Base-by-base conservation (phyloP, 2,329 filamentous ascomycete genomes). In the Colletotrichum siamense region DNA sequence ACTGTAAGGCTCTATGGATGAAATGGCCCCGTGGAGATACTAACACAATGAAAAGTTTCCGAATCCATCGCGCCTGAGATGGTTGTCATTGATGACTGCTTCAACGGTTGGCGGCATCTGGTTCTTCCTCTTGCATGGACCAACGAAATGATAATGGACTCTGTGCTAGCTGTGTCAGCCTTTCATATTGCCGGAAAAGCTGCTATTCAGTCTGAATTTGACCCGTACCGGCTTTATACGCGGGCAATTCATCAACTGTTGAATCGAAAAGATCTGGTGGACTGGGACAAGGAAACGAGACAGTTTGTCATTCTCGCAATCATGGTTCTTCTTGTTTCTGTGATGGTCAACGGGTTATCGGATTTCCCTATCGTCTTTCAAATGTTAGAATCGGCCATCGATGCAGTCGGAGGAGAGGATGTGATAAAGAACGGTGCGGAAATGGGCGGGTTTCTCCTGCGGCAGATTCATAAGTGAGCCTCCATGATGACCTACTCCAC, bases 331-430 rank as follows among this genome's bases (percentile, higher is more conserved):
- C 77, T 83, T 4, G 79, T 80, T 0, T 79, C 78, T 0, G 79
- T 78, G 0, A 79, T 83, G 52, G 80, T 83, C 1, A 82, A 79
- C 0, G 82, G 82, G 0, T 77, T 75, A 0, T 79, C 79, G 0
- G 82, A 83, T 28, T 83, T 82, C 28, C 80, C 82, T 0, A 77
- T 79, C 0, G 66, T 83, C 0, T 75, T 81, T 4, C 72, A 79
- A 0, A 82, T 83, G 79, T 65, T 82, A 0, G 80, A 82, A 26
- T 80, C 80, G 2, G 81, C 80, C 1, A 28, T 83, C 6, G 59
- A 79, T 9, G 81, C 79, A 0, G 79, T 83, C 3, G 82, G 82
- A 0, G 82, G 81, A 8, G 61, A 65, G 26, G 12, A 57, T 7
- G 18, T 64, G 8, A 5, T 74, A 2, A 52, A 49, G 8, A 30